A percentile compares a stretch with the other conserved stretches of the same genome.
Evolutionary conservation across 1,284 basidiomycete species (phyloP).

Genomic region (Cryptococcus depauperatus): DNA sequence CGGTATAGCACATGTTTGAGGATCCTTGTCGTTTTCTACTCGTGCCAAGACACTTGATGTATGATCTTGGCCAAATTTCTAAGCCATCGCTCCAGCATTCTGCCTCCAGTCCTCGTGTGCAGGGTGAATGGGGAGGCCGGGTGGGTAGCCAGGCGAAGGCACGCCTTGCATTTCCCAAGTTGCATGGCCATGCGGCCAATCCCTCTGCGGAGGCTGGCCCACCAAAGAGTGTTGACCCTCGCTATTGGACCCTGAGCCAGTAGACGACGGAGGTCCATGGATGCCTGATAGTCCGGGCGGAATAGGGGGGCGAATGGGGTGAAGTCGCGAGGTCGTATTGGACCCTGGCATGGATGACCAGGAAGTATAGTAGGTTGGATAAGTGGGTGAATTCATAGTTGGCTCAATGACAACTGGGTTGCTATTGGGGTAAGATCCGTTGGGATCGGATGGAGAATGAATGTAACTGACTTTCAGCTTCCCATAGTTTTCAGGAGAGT

Average conservation of each 20-base stretch:
- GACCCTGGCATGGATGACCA: constrained; percentile 1
- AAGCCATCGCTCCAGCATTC: constrained; percentile 11
- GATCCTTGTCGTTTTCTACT: no score
- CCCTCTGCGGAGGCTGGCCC: neutral
- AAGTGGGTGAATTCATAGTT: constrained; percentile 6
- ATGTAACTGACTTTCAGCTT: constrained; percentile 12
- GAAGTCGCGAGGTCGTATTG: constrained; percentile 4
- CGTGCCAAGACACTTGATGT: no score
- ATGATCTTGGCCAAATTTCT: no score
- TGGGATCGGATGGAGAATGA: neutral
- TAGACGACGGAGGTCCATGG: constrained; percentile 7
- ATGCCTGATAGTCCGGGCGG: neutral
- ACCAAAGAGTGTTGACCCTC: constrained; percentile 1
- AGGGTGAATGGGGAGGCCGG: constrained; percentile 8
- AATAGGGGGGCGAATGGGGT: constrained; percentile 1
- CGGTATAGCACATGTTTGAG: no score
- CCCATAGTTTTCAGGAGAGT: constrained; percentile 7
- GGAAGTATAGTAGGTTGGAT: constrained; percentile 2
- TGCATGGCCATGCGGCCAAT: neutral
- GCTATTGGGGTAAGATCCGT: no score
- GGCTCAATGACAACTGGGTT: neutral
- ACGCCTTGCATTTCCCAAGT: constrained; percentile 8
- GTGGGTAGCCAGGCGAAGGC: neutral
- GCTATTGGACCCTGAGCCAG: constrained; percentile 7
- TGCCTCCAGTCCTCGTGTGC: constrained; percentile 15